A percentile compares a stretch with the other conserved stretches of the same genome.
Evolutionary conservation across 352 stramenopile species (phyloP).

Genomic region (Pythium sukuiense): DNA sequence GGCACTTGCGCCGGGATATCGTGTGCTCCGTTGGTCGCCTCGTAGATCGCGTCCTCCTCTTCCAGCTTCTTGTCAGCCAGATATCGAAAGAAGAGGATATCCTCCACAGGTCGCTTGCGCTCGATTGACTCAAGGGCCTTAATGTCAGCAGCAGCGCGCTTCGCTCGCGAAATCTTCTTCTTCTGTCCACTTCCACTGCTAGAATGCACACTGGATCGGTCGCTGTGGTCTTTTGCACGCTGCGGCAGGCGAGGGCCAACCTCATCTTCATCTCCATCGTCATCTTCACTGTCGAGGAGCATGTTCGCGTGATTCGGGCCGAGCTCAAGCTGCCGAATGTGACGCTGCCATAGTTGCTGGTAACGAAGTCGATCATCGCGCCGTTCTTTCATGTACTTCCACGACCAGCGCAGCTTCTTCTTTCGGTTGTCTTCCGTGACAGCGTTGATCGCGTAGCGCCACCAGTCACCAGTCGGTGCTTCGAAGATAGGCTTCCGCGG

Average conservation of each 20-base stretch:
- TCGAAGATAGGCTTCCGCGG: conserved; percentile 55
- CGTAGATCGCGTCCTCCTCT: conserved; percentile 12
- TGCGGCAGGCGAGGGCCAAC: conserved; percentile 10
- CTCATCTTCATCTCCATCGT: conserved; percentile 37
- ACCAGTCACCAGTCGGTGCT: conserved; percentile 60
- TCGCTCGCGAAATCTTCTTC: neutral
- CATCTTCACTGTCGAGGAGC: conserved; percentile 60
- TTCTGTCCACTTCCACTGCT: conserved; percentile 13
- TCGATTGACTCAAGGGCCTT: conserved; percentile 72
- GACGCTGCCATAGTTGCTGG: conserved; percentile 58
- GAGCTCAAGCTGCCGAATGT: conserved; percentile 29
- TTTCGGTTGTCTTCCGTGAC: conserved; percentile 55
- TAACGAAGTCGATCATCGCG: conserved; percentile 78
- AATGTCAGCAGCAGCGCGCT: conserved; percentile 5
- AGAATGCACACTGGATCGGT: conserved; percentile 17
- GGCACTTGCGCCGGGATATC: conserved; percentile 22
- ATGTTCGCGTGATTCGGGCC: conserved; percentile 38
- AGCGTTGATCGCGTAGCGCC: conserved; percentile 74
- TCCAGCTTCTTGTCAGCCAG: conserved; percentile 59
- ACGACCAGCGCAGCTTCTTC: conserved; percentile 78
- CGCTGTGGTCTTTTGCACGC: conserved; percentile 1
- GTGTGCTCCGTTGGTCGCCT: neutral
- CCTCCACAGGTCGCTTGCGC: conserved; percentile 64
- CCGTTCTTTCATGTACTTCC: conserved; percentile 81
- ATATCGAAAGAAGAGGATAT: conserved; percentile 86